These are phyloP conservation scores for Zangia roseola DNA, from an alignment of 768 basidiomycete genomes.

Conservation along the genomic window DNA sequence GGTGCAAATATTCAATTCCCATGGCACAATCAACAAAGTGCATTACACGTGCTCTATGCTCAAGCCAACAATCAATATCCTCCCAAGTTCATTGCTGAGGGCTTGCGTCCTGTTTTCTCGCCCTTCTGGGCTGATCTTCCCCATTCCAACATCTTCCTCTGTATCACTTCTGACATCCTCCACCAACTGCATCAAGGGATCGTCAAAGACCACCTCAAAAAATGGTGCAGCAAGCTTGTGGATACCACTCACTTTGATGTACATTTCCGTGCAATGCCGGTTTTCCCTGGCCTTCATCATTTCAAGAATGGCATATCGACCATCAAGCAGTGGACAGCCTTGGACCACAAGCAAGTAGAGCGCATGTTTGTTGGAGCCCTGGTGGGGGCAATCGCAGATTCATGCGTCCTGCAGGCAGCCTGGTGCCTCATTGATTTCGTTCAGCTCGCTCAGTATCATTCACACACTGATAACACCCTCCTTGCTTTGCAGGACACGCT, in stretches of 20 bases:
- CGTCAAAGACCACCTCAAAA: conserved; percentile 4
- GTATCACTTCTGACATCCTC: neutral
- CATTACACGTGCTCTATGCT: neutral
- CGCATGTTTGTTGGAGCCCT: neutral
- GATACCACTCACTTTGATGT: neutral
- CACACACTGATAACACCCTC: neutral
- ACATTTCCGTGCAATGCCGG: neutral
- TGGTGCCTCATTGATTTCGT: neutral
- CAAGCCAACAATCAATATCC: neutral
- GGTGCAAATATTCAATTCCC: neutral
- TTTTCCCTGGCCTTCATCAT: neutral
- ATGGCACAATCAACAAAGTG: neutral
- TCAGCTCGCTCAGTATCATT: neutral
- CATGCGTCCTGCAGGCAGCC: neutral
- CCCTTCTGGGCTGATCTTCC: conserved; percentile 4
- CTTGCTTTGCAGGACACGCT: neutral
- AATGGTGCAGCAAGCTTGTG: neutral
- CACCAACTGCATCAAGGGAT: conserved; percentile 3
- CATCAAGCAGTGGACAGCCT: neutral
- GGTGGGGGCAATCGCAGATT: neutral
- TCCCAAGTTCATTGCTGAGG: neutral
- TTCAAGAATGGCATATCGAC: neutral
- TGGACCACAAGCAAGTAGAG: conserved; percentile 1
- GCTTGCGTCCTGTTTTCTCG: neutral
- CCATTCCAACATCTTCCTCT: neutral